phyloP scores from a whole-genome alignment of 2,329 filamentous ascomycete genomes.

The Harringtonia lauricola region DNA sequence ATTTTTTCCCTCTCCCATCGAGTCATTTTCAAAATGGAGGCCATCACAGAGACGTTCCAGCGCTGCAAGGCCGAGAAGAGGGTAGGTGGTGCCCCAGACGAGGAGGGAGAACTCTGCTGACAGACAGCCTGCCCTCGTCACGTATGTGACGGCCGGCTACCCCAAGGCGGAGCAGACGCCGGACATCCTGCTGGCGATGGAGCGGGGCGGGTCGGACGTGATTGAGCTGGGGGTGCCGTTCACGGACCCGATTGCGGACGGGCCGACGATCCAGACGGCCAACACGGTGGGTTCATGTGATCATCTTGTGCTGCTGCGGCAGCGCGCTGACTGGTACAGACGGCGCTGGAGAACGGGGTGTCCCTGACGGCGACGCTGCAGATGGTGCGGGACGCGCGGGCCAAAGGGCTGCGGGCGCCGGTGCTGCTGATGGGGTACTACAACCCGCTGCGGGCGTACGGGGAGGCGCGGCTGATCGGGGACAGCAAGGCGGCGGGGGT shows the following conservation, averaged over 20 bases:
- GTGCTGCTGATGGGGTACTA: conserved; percentile 98
- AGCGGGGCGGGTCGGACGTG: conserved; percentile 86
- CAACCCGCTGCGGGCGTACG: conserved; percentile 89
- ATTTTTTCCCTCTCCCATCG: too few relatives aligned
- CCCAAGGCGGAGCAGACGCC: conserved; percentile 74
- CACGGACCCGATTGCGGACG: conserved; percentile 96
- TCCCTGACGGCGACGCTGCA: conserved; percentile 68
- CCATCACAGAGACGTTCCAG: conserved; percentile 46
- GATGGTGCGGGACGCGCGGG: conserved; percentile 73
- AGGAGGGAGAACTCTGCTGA: not conserved
- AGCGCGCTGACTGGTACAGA: conserved; percentile 15
- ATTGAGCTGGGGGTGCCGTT: conserved; percentile 96
- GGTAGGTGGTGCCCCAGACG: conserved; percentile 27
- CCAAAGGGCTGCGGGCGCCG: conserved; percentile 66
- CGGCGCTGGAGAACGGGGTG: conserved; percentile 80
- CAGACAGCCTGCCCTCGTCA: conserved; percentile 68
- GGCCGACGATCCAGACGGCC: conserved; percentile 89
- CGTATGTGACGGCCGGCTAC: conserved; percentile 92
- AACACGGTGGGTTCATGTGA: conserved; percentile 56
- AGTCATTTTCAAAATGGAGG: too few relatives aligned
- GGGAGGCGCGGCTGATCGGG: conserved; percentile 76
- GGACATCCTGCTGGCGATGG: conserved; percentile 76
- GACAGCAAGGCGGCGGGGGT: conserved; percentile 78
- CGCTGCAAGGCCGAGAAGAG: conserved; percentile 48
- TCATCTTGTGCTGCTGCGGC: not conserved